Conservation (phyloP, 208 protist genomes). For the Crithidia bombi region DNA sequence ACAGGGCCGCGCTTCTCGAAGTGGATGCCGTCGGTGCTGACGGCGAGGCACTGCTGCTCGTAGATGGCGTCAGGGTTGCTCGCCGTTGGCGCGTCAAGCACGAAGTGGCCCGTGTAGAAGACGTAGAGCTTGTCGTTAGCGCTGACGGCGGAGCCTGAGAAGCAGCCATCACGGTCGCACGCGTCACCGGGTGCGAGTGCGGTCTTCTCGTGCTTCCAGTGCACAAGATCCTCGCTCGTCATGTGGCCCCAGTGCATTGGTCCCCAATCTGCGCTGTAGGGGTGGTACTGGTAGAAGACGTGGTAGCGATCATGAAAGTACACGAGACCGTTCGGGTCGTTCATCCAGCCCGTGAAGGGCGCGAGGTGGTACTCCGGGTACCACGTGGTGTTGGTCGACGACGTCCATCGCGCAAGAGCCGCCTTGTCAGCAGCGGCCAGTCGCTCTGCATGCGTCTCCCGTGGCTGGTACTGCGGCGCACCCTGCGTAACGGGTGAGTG, state of each 20-base stretch:
- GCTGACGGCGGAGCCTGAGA: constrained; percentile 50
- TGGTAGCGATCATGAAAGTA: constrained; percentile 46
- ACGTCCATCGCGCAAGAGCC: constrained; percentile 18
- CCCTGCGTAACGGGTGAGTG: constrained; percentile 12
- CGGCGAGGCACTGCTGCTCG: constrained; percentile 60
- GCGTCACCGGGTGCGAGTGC: constrained; percentile 48
- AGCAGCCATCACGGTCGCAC: constrained; percentile 61
- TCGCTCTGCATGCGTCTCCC: constrained; percentile 34
- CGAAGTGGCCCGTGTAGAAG: constrained; percentile 63
- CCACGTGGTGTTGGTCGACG: constrained; percentile 30
- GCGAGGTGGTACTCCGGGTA: constrained; percentile 57
- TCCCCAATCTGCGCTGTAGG: constrained; percentile 52
- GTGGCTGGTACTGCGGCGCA: constrained; percentile 17
- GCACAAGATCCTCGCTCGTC: constrained; percentile 49
- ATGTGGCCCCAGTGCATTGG: constrained; percentile 66
- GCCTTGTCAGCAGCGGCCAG: constrained; percentile 29
- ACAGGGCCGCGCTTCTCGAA: constrained; percentile 47
- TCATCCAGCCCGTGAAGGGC: constrained; percentile 53
- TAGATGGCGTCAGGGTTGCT: constrained; percentile 37
- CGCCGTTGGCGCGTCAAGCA: constrained; percentile 28
- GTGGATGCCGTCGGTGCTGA: constrained; percentile 45
- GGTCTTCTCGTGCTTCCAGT: constrained; percentile 48
- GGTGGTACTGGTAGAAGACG: constrained; percentile 66
- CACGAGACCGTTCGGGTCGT: constrained; percentile 43
- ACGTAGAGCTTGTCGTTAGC: constrained; percentile 49